Percentiles rank a stretch among this genome's conserved stretches.
These are phyloP conservation scores for Globisporangium rhizosaccharum DNA, from an alignment of 352 stramenopile species.

Conservation along the genomic window DNA sequence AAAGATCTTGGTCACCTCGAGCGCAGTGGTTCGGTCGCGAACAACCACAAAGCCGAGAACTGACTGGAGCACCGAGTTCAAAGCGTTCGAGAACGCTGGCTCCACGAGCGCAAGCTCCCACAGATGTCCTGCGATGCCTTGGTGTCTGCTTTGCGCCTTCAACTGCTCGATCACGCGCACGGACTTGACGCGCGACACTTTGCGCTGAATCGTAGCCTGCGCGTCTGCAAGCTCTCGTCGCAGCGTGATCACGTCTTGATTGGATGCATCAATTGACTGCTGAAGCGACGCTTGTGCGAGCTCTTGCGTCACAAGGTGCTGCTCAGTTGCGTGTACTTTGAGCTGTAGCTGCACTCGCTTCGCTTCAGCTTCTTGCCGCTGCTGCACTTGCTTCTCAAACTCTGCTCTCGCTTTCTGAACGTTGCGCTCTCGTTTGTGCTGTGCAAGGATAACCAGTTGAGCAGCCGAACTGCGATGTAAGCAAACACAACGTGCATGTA, in stretches of 20 bases:
- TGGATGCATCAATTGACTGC: not conserved
- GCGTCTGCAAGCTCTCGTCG: not conserved
- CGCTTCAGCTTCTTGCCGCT: not conserved
- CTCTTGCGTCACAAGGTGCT: not conserved
- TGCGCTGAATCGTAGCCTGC: not conserved
- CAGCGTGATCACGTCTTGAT: not conserved
- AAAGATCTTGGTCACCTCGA: slow-evolving; percentile 16
- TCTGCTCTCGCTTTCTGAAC: not conserved
- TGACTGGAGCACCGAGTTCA: slow-evolving; percentile 17
- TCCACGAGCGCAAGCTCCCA: not conserved
- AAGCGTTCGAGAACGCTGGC: slow-evolving; percentile 6
- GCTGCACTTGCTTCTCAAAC: not conserved
- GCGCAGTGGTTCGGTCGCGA: slow-evolving; percentile 7
- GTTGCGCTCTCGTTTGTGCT: not conserved
- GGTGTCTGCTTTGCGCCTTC: not conserved
- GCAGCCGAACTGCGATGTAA: no score
- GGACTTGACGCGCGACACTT: not conserved
- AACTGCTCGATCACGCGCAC: slow-evolving; percentile 1
- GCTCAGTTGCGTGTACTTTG: not conserved
- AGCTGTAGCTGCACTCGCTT: not conserved
- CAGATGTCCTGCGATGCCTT: not conserved
- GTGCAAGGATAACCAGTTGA: not conserved
- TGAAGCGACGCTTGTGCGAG: not conserved
- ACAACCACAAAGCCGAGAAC: slow-evolving; percentile 17
- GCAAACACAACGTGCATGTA: no score